Percentiles rank a stretch among this genome's conserved stretches.
Conservation (phyloP, 2,329 filamentous ascomycete genomes). For the Colletotrichum destructivum region DNA sequence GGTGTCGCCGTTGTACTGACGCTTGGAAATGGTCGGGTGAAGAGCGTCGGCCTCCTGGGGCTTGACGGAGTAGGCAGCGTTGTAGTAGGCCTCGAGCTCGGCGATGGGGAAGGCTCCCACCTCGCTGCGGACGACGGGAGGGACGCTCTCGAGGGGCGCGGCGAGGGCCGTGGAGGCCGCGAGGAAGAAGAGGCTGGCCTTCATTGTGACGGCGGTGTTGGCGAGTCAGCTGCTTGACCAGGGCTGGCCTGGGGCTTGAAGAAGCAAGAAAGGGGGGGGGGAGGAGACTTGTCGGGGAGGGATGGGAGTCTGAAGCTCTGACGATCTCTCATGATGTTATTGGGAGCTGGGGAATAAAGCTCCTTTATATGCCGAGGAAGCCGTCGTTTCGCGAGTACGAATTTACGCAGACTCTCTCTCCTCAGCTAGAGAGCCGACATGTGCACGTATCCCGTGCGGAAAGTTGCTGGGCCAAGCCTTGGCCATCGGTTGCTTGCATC, state of each 20-base stretch:
- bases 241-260: slow-evolving; percentile 2
- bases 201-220: slow-evolving; percentile 21
- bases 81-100: slow-evolving; percentile 43
- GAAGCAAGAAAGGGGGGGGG: not conserved
- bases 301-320: slow-evolving; percentile 32
- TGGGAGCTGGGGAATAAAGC: not conserved
- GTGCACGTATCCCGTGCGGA: not conserved
- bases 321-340: slow-evolving; percentile 4
- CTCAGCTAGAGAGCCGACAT: not conserved
- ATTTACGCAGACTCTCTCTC: not conserved
- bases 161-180: slow-evolving; percentile 35
- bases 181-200: slow-evolving; percentile 38
- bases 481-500: slow-evolving; percentile 15
- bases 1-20: slow-evolving; percentile 39
- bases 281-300: slow-evolving; percentile 5
- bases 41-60: not conserved
- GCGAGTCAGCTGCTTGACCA: slow-evolving; percentile 19
- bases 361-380: slow-evolving; percentile 20
- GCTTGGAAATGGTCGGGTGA: slow-evolving; percentile 24
- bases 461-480: slow-evolving; percentile 20
- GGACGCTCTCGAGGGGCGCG: slow-evolving; percentile 30
- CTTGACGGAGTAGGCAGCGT: slow-evolving; percentile 21
- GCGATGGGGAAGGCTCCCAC: slow-evolving; percentile 30
- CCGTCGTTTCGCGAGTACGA: not conserved
- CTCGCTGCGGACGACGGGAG: slow-evolving; percentile 16